phyloP scores from a whole-genome alignment of 495 filamentous ascomycete genomes.

The Daldinia loculata region DNA sequence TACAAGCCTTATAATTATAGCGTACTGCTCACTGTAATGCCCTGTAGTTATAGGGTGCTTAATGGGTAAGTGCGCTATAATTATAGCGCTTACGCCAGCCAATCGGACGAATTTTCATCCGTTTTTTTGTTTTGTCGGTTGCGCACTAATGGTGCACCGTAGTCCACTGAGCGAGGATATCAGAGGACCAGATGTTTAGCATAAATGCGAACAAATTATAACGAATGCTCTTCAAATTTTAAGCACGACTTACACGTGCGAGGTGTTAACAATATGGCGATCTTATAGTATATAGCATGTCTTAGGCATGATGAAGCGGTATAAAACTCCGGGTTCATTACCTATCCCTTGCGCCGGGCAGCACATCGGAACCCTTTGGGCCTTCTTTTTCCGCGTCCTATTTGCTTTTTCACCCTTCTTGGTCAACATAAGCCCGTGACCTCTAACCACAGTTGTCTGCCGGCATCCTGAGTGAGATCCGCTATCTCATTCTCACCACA shows the following conservation, averaged over 20 bases:
- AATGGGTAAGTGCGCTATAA: too few species aligned
- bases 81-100: too few species aligned
- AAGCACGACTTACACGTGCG: not conserved
- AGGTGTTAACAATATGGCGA: not conserved
- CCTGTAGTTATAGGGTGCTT: too few species aligned
- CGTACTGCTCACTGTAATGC: too few species aligned
- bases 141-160: too few species aligned
- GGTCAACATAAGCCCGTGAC: constrained; percentile 41
- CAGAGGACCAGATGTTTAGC: constrained; percentile 45
- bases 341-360: not conserved
- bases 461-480: constrained; percentile 41
- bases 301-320: not conserved
- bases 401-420: not conserved
- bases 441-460: constrained; percentile 44
- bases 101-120: too few species aligned
- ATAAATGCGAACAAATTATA: not conserved
- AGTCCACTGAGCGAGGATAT: constrained; percentile 48
- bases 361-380: too few species aligned
- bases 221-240: not conserved
- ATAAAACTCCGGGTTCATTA: not conserved
- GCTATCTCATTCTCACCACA: constrained; percentile 46
- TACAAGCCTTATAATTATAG: too few species aligned
- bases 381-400: too few species aligned
- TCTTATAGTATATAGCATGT: not conserved
- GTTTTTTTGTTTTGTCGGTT: too few species aligned